Base-by-base conservation (phyloP, 352 stramenopile species). In the Globisporangium mamillatum region DNA sequence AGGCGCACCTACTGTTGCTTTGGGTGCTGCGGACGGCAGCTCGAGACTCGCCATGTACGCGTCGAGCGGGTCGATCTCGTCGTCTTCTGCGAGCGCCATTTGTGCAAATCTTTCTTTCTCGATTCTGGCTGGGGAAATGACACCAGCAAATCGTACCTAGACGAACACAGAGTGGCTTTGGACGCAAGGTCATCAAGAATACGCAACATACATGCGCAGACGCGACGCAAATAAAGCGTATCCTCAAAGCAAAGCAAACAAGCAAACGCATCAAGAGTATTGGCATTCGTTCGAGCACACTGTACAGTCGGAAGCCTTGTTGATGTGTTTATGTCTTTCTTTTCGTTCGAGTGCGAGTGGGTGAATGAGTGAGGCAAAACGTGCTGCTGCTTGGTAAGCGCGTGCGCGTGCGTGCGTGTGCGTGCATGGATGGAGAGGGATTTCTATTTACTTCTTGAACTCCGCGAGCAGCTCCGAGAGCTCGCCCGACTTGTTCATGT, bases 401-500 rank as follows among this genome's bases (percentile, higher is more conserved):
- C 8, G 32, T 38, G 44, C 4, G n/a, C 36, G 38, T 46, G 12
- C 14, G 10, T 52, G n/a, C 38, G 7, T 67, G 10, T 29, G 20
- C 34, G 36, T 44, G 12, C 18, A 18, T 18, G 36, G 36, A 20
- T 20, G 12, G 38, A 32, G 38, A 14, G 16, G 38, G 16, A 1
- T 52, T 55, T 56, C 20, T 70, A 22, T 67, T 59, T 73, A 65
- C 71, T 95, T 89, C 75, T 93, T 85, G 74, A 92, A 91, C 65
- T 93, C 87, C 50, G 75, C 84, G 48, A 98, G 82, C 68, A 98
- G 64, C 62, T 97, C 90, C 9, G 82, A 73, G 54, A 99, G 79
- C 70, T 98, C 93, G 44, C 94, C 96, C 29, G 84, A 97, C 76
- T 97, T 91, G 85, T 90, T 92, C 89, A 98, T 92, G 74, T 98